Evolutionary conservation across 1,284 basidiomycete species (phyloP).

Genomic region (Naganishia sp.): DNA sequence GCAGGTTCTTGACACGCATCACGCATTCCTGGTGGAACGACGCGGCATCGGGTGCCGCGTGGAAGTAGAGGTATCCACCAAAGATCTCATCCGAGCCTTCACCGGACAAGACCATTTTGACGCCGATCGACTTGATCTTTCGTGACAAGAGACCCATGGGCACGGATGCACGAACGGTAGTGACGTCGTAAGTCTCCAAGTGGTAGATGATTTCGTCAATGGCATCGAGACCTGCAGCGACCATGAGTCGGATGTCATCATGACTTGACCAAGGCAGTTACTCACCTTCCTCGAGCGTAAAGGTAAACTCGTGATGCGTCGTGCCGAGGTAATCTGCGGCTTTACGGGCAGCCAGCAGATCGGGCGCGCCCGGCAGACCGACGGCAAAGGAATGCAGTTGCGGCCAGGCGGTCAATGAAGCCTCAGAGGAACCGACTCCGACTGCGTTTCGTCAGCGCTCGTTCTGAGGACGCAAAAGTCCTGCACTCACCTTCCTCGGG

Average conservation of each 20-base stretch:
- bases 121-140: slow-evolving; percentile 99
- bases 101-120: slow-evolving; percentile 99
- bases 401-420: slow-evolving; percentile 85
- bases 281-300: slow-evolving; percentile 88
- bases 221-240: slow-evolving; percentile 71
- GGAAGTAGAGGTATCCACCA: slow-evolving; percentile 99
- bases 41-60: slow-evolving; percentile 85
- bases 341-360: slow-evolving; percentile 89
- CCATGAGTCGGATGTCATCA: background rate
- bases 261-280: background rate
- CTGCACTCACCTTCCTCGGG: slow-evolving; percentile 44
- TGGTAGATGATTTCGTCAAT: slow-evolving; percentile 98
- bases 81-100: slow-evolving; percentile 98
- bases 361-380: slow-evolving; percentile 92
- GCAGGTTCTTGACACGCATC: slow-evolving; percentile 94
- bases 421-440: slow-evolving; percentile 39
- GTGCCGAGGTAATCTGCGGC: slow-evolving; percentile 93
- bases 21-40: slow-evolving; percentile 97
- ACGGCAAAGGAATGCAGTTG: slow-evolving; percentile 98
- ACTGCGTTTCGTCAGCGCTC: background rate
- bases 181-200: slow-evolving; percentile 98
- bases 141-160: slow-evolving; percentile 80
- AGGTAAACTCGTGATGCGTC: slow-evolving; percentile 95
- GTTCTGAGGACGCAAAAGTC: background rate
- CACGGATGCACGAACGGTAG: slow-evolving; percentile 94